Conservation (phyloP, 2,329 filamentous ascomycete genomes). For the Emergomyces pasteurianus region DNA sequence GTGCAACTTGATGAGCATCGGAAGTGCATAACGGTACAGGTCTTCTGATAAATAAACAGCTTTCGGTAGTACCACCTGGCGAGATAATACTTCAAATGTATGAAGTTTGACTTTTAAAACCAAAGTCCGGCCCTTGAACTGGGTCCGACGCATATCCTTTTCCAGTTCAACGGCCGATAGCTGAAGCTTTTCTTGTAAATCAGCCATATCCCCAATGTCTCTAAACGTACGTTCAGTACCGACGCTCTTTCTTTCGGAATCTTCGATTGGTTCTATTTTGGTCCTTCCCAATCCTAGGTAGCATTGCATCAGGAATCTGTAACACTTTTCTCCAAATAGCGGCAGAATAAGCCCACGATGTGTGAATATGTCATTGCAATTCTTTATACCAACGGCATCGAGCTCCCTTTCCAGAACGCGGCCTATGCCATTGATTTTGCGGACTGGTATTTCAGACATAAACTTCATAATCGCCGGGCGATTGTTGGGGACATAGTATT, state of each 20-base stretch:
- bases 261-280: slow-evolving; percentile 70
- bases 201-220: slow-evolving; percentile 57
- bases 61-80: slow-evolving; percentile 64
- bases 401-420: slow-evolving; percentile 87
- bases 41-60: slow-evolving; percentile 66
- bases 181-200: slow-evolving; percentile 66
- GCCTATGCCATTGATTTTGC: slow-evolving; percentile 92
- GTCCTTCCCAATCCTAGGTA: slow-evolving; percentile 82
- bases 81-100: slow-evolving; percentile 80
- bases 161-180: slow-evolving; percentile 75
- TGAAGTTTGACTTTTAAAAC: slow-evolving; percentile 89
- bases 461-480: slow-evolving; percentile 67
- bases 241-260: slow-evolving; percentile 84
- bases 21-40: slow-evolving; percentile 66
- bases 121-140: slow-evolving; percentile 81
- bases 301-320: slow-evolving; percentile 70
- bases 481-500: slow-evolving; percentile 64
- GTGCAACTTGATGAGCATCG: slow-evolving; percentile 73
- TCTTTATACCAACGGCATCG: slow-evolving; percentile 73
- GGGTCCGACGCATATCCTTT: slow-evolving; percentile 65
- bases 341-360: slow-evolving; percentile 61
- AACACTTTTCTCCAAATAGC: slow-evolving; percentile 86
- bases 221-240: slow-evolving; percentile 87
- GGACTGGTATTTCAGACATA: slow-evolving; percentile 69
- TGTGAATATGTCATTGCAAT: slow-evolving; percentile 74